phyloP scores from a whole-genome alignment of 202 grass and related monocot species.

The Panicum hallii region DNA sequence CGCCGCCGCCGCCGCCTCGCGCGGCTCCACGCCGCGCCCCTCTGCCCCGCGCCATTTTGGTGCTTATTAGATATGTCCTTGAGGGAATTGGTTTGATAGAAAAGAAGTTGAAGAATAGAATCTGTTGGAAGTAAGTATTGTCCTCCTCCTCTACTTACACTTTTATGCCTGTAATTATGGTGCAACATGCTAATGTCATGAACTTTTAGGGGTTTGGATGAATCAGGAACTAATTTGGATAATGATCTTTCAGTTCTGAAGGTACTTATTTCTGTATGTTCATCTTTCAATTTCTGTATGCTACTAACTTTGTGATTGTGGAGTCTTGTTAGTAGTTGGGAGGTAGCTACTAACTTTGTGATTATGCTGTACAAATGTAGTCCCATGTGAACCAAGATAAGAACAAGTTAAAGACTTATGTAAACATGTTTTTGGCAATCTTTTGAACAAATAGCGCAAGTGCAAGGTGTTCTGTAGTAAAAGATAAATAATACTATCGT shows the following conservation, averaged over 20 bases:
- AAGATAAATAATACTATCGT: not conserved
- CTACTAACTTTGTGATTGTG: no score
- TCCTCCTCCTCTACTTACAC: slow-evolving; percentile 34
- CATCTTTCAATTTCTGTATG: slow-evolving; percentile 7
- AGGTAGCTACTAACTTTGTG: not conserved
- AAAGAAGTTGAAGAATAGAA: slow-evolving; percentile 85
- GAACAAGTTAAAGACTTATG: not conserved
- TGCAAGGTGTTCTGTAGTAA: not conserved
- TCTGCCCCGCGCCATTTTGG: no score
- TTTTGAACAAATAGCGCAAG: not conserved
- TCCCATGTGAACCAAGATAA: not conserved
- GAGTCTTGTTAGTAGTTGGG: not conserved
- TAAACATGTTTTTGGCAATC: not conserved
- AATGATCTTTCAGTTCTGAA: slow-evolving; percentile 65
- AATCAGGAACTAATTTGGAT: slow-evolving; percentile 62
- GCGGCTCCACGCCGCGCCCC: no score
- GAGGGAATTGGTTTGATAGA: slow-evolving; percentile 94
- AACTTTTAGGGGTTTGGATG: slow-evolving; percentile 62
- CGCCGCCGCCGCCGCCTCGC: no score
- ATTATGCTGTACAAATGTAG: not conserved
- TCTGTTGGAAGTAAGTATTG: slow-evolving; percentile 79
- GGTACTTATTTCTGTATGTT: slow-evolving; percentile 54
- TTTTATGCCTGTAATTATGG: slow-evolving; percentile 47
- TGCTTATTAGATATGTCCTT: slow-evolving; percentile 97
- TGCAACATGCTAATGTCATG: slow-evolving; percentile 43